These are phyloP conservation scores for Clavispora phyllophila DNA, from an alignment of 805 yeast species.

Conservation along the genomic window DNA sequence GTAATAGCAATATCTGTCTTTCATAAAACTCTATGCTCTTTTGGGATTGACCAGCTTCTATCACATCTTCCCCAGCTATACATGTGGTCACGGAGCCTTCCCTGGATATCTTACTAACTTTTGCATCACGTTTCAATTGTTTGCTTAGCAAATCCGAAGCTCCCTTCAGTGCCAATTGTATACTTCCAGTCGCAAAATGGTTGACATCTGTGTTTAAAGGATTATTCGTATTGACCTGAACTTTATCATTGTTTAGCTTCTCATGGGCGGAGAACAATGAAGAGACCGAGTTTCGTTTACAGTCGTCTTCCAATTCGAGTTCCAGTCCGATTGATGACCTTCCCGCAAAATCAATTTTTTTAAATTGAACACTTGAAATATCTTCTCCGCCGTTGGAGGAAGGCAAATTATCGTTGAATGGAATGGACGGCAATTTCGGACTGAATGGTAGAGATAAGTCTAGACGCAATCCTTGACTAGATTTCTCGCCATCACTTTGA, in stretches of 20 bases:
- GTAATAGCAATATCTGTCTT: constrained; percentile 51
- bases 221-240: not conserved
- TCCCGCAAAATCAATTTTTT: not conserved
- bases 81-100: not conserved
- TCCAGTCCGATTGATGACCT: not conserved
- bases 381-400: too few species aligned
- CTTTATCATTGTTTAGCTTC: constrained; percentile 19
- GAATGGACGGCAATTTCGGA: not conserved
- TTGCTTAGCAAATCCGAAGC: constrained; percentile 10
- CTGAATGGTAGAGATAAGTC: constrained; percentile 8
- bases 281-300: not conserved
- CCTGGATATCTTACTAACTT: constrained; percentile 1
- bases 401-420: constrained; percentile 9
- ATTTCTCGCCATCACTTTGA: not conserved
- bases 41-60: not conserved
- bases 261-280: constrained; percentile 20
- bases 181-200: constrained; percentile 5
- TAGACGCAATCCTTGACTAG: not conserved
- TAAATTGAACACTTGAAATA: not conserved
- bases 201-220: not conserved
- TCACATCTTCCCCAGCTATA: not conserved
- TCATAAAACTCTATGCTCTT: constrained; percentile 41
- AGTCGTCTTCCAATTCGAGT: not conserved
- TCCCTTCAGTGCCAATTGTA: constrained; percentile 6
- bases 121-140: constrained; percentile 7